These are phyloP conservation scores for Mycena kentingensis DNA, from an alignment of 768 basidiomycete genomes.

Conservation along the genomic window DNA sequence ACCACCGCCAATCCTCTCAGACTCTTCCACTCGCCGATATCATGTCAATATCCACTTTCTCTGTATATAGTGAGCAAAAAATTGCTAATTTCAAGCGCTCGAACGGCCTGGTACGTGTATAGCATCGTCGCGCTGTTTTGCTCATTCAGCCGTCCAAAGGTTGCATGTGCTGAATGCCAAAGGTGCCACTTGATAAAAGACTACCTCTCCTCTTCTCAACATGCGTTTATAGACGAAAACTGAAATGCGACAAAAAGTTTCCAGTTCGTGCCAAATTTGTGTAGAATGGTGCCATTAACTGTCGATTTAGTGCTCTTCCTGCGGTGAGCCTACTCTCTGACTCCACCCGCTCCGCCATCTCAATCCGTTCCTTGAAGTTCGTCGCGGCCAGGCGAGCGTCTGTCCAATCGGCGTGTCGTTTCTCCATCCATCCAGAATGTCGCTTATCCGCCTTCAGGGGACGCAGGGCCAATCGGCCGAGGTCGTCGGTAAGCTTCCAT, in stretches of 20 bases:
- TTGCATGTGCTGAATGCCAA: slow-evolving; percentile 1
- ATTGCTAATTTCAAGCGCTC: not conserved
- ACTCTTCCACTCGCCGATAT: too few species aligned
- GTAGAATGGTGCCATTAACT: not conserved
- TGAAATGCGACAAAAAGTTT: not conserved
- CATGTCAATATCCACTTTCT: not conserved
- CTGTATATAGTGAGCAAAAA: not conserved
- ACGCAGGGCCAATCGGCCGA: not conserved
- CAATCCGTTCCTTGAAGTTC: not conserved
- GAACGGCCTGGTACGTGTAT: not conserved
- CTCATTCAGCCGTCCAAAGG: not conserved
- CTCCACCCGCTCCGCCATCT: not conserved
- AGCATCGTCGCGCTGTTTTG: not conserved
- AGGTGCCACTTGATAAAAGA: not conserved
- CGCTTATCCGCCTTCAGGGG: not conserved
- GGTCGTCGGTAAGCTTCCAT: not conserved
- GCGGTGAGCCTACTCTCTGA: not conserved
- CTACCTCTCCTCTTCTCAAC: too few species aligned
- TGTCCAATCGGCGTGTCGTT: not conserved
- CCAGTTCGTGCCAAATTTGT: not conserved
- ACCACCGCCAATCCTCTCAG: too few species aligned
- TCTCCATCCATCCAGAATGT: too few species aligned
- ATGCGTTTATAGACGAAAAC: not conserved
- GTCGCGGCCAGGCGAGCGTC: not conserved
- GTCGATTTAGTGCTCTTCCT: not conserved